These are phyloP conservation scores for Kazachstania kunashirensis DNA, from an alignment of 805 yeast genomes.

Conservation along the genomic window DNA sequence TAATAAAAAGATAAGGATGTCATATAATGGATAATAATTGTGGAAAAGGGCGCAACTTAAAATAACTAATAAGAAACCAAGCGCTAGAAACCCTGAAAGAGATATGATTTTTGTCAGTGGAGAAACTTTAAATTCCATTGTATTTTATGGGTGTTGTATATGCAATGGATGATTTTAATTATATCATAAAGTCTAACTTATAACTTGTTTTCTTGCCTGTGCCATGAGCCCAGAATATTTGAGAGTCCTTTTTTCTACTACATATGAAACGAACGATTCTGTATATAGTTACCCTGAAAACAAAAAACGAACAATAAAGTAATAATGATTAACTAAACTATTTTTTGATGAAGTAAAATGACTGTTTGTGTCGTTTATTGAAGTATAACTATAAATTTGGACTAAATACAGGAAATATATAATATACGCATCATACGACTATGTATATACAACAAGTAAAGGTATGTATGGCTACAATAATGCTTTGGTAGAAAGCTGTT, in stretches of 20 bases:
- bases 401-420: conserved; percentile 12
- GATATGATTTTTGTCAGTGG: conserved; percentile 29
- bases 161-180: background rate
- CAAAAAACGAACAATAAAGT: no score
- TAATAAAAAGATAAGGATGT: conserved; percentile 51
- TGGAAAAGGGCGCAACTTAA: conserved; percentile 81
- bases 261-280: no score
- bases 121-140: conserved; percentile 26
- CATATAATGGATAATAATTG: conserved; percentile 84
- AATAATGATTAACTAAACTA: no score
- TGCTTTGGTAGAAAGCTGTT: background rate
- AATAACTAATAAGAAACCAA: conserved; percentile 82
- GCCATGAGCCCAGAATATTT: no score
- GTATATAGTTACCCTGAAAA: no score
- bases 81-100: conserved; percentile 50
- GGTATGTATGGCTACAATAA: background rate
- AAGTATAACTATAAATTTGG: conserved; percentile 2
- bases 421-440: conserved; percentile 2
- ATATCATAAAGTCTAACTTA: no score
- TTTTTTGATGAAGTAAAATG: no score
- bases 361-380: background rate
- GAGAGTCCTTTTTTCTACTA: no score
- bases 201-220: no score
- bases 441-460: background rate
- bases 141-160: background rate